Evolutionary conservation across 106 monocot genomes (phyloP), one percentile per base, ranked within the genome.

Genomic region (Acanthochlamys bracteata): DNA sequence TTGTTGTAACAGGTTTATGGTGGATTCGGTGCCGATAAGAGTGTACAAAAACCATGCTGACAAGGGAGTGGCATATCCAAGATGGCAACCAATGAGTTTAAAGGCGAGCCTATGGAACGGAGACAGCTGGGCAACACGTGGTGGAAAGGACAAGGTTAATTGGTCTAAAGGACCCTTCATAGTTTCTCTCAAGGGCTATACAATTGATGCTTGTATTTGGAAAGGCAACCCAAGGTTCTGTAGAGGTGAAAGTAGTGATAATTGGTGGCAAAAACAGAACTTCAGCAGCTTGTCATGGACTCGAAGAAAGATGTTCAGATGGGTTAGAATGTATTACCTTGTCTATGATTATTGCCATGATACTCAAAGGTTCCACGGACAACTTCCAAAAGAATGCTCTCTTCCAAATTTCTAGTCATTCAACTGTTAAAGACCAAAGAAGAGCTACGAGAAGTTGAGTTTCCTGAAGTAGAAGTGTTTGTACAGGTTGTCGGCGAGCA

Each of bases 1-100:
- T 13, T 64, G 12, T 11, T 57, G 14, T 24, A 39, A 53, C 43
- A 89, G 89, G 61, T 84, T 89, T 49, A 76, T 82, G 78, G 84
- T 89, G 42, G 89, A 89, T 57, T 67, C 79, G 84, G 79, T 85
- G 52, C 84, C 89, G 3, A 79, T 89, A 25, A 72, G 89, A 26
- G 66, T 85, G 21, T 85, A 76, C 45, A 70, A 61, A 23, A 89
- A 89, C 61, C 88, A 81, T 67, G 80, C 53, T 41, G 78, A 79
- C 71, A 74, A 81, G 27, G 89, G 82, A 7, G 84, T 60, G 15
- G 59, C 64, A 14, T 89, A 71, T 42, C 89, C 89, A 0, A 73
- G 61, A 25, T 58, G 71, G 71, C 84, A 79, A 61, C 82, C 82
- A 13, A 89, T 89, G 89, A 49, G 78, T 6, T 67, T 89, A 24